These are phyloP conservation scores for Eimeria maxima DNA, from an alignment of 169 alveolate genomes.

Conservation along the genomic window DNA sequence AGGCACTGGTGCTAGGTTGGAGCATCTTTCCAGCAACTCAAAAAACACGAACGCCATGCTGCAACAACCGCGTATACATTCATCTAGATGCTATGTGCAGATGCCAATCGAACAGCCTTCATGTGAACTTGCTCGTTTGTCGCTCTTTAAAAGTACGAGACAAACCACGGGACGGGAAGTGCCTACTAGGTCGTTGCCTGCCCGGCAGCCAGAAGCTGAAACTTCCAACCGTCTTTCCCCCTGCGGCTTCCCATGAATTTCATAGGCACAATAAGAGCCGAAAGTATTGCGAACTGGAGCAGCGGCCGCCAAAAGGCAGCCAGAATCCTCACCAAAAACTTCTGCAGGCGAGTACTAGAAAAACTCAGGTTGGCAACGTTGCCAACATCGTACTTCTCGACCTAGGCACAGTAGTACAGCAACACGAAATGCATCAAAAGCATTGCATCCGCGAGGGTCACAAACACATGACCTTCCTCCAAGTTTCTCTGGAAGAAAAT, in stretches of 20 bases:
- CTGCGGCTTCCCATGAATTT: conserved; percentile 33
- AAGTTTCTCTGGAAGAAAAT: too few relatives aligned
- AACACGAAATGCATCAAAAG: too few relatives aligned
- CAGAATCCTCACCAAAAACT: neutral
- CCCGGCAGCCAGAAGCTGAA: conserved; percentile 42
- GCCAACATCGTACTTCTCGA: neutral
- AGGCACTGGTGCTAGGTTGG: neutral
- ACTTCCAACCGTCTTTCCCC: conserved; percentile 54
- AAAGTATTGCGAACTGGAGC: conserved; percentile 28
- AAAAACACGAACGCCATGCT: conserved; percentile 26
- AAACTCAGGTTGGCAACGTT: neutral
- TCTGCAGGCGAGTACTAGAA: neutral
- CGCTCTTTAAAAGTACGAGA: neutral
- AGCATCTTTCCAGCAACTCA: conserved; percentile 42
- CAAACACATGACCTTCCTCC: too few relatives aligned
- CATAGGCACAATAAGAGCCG: conserved; percentile 58
- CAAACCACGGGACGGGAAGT: neutral
- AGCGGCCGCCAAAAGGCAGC: neutral
- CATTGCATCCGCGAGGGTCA: too few relatives aligned
- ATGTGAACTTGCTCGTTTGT: neutral
- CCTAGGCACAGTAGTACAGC: neutral
- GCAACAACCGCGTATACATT: neutral
- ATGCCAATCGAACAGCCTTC: neutral
- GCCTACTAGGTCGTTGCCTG: conserved; percentile 72
- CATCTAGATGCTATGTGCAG: neutral